Base-by-base conservation (phyloP, 108 stramenopile genomes). In the Epipyxis sp. region DNA sequence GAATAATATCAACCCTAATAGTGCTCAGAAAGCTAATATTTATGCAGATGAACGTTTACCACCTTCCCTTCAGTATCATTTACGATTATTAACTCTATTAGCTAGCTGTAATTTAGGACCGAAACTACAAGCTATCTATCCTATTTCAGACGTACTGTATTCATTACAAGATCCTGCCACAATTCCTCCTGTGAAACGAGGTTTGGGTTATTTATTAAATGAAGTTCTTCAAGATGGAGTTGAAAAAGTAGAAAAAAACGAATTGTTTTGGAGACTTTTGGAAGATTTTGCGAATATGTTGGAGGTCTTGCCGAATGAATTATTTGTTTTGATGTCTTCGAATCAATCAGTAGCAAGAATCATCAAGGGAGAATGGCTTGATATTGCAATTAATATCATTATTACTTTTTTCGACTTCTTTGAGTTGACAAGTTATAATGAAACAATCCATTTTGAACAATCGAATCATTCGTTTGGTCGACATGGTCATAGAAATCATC, bases 71-170 rank as follows among this genome's bases (percentile, higher is more conserved):
- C 6, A 57, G 25, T 74, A 74, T 74, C 71, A 74, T 37, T 29
- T 74, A 29, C 27, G 50, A 10, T n/a, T 74, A 10, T 42, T 74
- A 39, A 39, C 34, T 10, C 34, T 74, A 37, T 42, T 74, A 29
- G n/a, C 71, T 37, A 27, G 34, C 34, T 74, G 71, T 37, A 74
- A 74, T 46, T 39, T 74, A 42, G 71, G 71, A 35, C 71, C 71
- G 34, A 74, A 74, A 39, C 6, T 74, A 6, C 71, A 74, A 27
- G 71, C 71, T 6, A 57, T 74, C 3, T 74, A 74, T 57, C 71
- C 71, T 37, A 29, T 74, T 6, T 6, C 40, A 39, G 71, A 74
- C 34, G 13, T 74, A 37, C 20, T 74, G 6, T 20, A 29, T 37
- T 37, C 71, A 30, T 43, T 74, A 30, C 13, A 43, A 10, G 71